Evolutionary conservation across 192 early-diverging fungal genomes (phyloP), one percentile per base, ranked within the genome.

Genomic region (Gryganskiella cystojenkinii): DNA sequence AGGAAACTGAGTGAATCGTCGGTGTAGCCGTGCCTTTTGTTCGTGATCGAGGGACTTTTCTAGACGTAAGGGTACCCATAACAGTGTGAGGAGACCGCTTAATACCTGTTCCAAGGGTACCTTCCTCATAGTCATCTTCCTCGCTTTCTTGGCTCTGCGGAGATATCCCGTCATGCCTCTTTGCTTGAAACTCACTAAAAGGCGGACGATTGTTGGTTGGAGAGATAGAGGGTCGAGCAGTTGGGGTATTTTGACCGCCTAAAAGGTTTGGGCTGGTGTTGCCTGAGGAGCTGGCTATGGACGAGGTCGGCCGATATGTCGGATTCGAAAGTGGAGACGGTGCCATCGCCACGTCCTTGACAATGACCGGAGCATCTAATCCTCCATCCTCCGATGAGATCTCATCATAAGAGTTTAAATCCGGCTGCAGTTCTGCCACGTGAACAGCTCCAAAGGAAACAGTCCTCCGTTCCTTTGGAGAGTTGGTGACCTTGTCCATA

Each of bases 381-480:
- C 46, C 64, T 45, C 67, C 67, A 15, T 78, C 74, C 24, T 78
- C 74, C 0, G 74, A 78, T 8, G 74, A 78, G 10, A 56, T 59
- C 30, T 78, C 74, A 46, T 78, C 74, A 25, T 78, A 78, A 3
- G 74, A 78, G 30, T 67, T 67, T 14, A 78, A 25, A 22, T 78
- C 74, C 2, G 74, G 74, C 43, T 69, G 44, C 0, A 78, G 52
- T 35, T 78, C 74, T 2, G 74, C 74, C 0, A 78, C 74, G 22
- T 78, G 74, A 20, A 78, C 74, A 33, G 74, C 74, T 14, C 74
- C 74, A 60, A 78, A 78, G 3, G 74, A 78, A 14, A 78, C 74
- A 17, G 74, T 78, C 24, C 74, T 47, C 42, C 61, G 62, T 42
- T 78, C 74, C 47, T 78, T 78, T 27, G 74, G 74, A 2, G 66